Evolutionary conservation across 2,329 filamentous ascomycete species (phyloP).

Genomic region (Stachybotrys echinatus): DNA sequence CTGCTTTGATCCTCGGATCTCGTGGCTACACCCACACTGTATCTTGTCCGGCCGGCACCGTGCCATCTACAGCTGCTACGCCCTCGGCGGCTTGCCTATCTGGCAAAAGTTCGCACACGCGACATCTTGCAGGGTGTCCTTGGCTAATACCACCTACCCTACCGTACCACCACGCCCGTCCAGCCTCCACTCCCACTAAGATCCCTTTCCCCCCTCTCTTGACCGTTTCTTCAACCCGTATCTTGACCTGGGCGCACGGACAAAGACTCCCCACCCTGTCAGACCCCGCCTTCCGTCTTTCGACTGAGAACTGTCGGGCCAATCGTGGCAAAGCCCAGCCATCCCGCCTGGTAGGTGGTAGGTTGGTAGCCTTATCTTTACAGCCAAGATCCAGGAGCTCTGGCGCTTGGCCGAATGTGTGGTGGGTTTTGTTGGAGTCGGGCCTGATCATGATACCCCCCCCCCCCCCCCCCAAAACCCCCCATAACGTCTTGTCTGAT

Average conservation of each 20-base stretch:
- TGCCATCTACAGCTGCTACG: too few species aligned
- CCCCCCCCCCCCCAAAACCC: too few species aligned
- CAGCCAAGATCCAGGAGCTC: neutral
- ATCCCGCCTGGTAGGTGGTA: neutral
- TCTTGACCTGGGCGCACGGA: neutral
- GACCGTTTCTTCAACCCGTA: neutral
- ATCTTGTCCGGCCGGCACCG: too few species aligned
- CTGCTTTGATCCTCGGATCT: neutral
- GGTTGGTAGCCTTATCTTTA: neutral
- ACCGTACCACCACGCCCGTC: neutral
- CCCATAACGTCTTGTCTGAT: neutral
- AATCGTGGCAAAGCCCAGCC: neutral
- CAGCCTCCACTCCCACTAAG: too few species aligned
- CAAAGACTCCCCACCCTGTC: neutral
- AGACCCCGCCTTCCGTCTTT: neutral
- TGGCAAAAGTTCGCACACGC: neutral
- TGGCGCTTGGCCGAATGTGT: neutral
- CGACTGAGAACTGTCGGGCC: neutral
- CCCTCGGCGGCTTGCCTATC: neutral
- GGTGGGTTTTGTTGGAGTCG: neutral
- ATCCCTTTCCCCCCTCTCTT: too few species aligned
- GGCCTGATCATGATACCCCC: neutral
- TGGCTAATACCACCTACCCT: too few species aligned
- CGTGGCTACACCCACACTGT: neutral
- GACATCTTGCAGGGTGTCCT: neutral